Evolutionary conservation across 75 land plant species (phyloP).

Genomic region (Cryptomeria japonica): DNA sequence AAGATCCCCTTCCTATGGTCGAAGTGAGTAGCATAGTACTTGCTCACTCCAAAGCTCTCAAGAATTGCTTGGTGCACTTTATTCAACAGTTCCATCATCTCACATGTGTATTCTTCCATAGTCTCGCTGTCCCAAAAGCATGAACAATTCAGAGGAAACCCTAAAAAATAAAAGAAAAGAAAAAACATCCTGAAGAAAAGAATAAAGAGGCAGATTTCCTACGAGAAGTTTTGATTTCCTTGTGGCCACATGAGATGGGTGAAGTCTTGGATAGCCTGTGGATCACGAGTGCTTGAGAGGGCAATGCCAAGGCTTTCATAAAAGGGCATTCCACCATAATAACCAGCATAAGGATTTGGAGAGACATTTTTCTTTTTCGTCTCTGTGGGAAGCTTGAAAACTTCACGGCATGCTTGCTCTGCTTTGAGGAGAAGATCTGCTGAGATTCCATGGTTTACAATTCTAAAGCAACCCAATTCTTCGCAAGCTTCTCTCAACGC

Average conservation of each 20-base stretch:
- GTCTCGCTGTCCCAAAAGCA: not conserved
- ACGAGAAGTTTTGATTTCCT: slow-evolving; percentile 38
- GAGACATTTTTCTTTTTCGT: slow-evolving; percentile 28
- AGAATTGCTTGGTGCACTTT: slow-evolving; percentile 19
- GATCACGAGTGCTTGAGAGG: not conserved
- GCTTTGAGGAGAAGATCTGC: not conserved
- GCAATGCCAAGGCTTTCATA: slow-evolving; percentile 22
- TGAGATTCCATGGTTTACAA: not conserved
- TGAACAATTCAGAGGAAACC: no score
- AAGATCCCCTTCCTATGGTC: slow-evolving; percentile 13
- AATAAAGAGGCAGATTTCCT: not conserved
- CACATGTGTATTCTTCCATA: not conserved
- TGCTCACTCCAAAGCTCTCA: slow-evolving; percentile 21
- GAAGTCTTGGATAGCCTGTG: slow-evolving; percentile 9
- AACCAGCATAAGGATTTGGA: slow-evolving; percentile 17
- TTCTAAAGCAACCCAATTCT: not conserved
- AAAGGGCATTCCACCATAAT: slow-evolving; percentile 13
- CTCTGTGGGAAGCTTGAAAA: slow-evolving; percentile 39
- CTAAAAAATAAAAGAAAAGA: no score
- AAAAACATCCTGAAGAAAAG: not conserved
- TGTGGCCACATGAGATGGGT: slow-evolving; percentile 40
- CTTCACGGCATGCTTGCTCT: not conserved
- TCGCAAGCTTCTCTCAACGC: not conserved
- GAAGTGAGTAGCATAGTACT: slow-evolving; percentile 13
- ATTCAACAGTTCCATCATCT: slow-evolving; percentile 1